Conservation (phyloP, 2,329 filamentous ascomycete genomes). For the Epicoccum sorghinum region DNA sequence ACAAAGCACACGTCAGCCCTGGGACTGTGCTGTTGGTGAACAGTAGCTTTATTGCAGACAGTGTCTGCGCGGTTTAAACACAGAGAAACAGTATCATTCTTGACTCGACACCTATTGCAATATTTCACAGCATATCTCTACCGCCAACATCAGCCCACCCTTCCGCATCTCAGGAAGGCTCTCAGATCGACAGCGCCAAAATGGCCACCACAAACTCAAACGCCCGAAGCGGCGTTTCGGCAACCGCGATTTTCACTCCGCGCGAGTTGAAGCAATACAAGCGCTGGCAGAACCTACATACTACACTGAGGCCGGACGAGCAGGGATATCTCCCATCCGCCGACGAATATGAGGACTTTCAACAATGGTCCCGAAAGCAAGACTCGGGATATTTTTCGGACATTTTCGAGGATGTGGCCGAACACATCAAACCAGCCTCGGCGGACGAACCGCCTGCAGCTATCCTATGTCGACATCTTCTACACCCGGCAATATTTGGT, state of each 20-base stretch:
- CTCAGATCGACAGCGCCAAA: neutral
- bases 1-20: constrained; percentile 6
- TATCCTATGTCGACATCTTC: constrained; percentile 27
- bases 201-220: constrained; percentile 7
- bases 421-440: constrained; percentile 20
- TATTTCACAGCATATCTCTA: neutral
- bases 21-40: constrained; percentile 1
- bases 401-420: constrained; percentile 31
- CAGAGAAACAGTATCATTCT: neutral
- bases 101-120: neutral
- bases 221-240: constrained; percentile 24
- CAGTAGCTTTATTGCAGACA: neutral
- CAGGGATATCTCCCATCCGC: constrained; percentile 34
- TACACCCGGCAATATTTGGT: constrained; percentile 27
- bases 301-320: constrained; percentile 23
- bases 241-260: constrained; percentile 31
- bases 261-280: constrained; percentile 37
- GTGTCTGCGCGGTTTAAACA: neutral
- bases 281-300: constrained; percentile 34
- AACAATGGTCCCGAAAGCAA: constrained; percentile 36
- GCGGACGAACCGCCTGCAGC: constrained; percentile 21
- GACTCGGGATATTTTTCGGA: constrained; percentile 43
- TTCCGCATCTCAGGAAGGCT: too few relatives aligned
- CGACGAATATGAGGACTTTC: constrained; percentile 37
- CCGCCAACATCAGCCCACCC: too few relatives aligned